phyloP scores from a whole-genome alignment of 352 stramenopile species.

The Pythium aristosporum region DNA sequence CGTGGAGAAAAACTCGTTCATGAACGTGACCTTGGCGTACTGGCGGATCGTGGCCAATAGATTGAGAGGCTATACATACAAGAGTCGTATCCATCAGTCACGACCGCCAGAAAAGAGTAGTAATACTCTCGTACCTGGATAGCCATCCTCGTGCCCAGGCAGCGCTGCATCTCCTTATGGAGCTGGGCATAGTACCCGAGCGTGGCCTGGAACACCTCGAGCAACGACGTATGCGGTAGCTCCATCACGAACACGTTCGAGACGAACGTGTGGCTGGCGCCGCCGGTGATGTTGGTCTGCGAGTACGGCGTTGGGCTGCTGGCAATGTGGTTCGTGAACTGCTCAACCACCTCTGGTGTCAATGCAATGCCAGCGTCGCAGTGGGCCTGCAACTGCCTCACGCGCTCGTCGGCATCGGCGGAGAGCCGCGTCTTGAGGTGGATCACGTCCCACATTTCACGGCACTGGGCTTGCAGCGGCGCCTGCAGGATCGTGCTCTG shows the following conservation, averaged over 20 bases:
- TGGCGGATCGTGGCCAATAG: conserved; percentile 28
- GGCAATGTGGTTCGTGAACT: conserved; percentile 38
- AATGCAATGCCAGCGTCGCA: conserved; percentile 35
- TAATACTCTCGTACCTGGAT: conserved; percentile 25
- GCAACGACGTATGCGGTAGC: conserved; percentile 41
- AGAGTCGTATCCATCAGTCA: background rate
- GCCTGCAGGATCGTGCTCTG: conserved; percentile 54
- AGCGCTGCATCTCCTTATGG: conserved; percentile 31
- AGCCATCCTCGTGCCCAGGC: conserved; percentile 31
- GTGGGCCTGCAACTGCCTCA: conserved; percentile 37
- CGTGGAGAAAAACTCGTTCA: conserved; percentile 39
- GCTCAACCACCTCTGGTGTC: conserved; percentile 35
- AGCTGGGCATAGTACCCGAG: conserved; percentile 44
- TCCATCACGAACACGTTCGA: conserved; percentile 52
- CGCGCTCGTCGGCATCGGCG: conserved; percentile 21
- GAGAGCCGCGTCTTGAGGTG: conserved; percentile 37
- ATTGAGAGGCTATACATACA: conserved; percentile 29
- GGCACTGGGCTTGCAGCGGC: conserved; percentile 44
- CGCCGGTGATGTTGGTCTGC: conserved; percentile 61
- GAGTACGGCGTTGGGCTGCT: conserved; percentile 44
- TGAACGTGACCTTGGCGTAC: conserved; percentile 47
- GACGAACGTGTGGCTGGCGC: conserved; percentile 44
- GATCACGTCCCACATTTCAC: conserved; percentile 54
- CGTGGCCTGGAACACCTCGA: conserved; percentile 30
- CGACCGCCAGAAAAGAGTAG: background rate